phyloP scores from a whole-genome alignment of 345 rosid genomes.

The Gossypium anomalum region DNA sequence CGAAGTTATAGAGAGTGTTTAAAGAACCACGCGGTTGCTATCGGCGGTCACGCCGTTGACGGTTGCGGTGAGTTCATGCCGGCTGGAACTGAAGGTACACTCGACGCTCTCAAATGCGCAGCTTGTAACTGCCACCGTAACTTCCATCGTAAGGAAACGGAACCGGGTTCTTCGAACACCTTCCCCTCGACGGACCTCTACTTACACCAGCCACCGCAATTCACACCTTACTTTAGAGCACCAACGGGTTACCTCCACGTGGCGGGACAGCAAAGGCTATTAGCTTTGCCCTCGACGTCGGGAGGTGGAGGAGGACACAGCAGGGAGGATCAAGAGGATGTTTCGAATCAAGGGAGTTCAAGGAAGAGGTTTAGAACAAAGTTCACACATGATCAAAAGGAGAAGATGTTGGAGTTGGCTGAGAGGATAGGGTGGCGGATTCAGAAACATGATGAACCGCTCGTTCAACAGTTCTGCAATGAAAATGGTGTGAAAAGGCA shows the following conservation, averaged over 20 bases:
- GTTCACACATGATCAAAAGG: conserved; percentile 70
- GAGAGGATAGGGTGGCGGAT: conserved; percentile 78
- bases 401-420: conserved; percentile 61
- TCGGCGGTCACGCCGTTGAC: conserved; percentile 79
- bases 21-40: conserved; percentile 70
- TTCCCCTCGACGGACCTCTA: conserved; percentile 23
- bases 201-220: conserved; percentile 36
- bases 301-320: conserved; percentile 35
- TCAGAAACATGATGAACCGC: conserved; percentile 68
- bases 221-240: conserved; percentile 49
- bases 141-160: conserved; percentile 68
- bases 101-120: conserved; percentile 72
- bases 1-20: conserved; percentile 64
- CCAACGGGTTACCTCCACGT: conserved; percentile 51
- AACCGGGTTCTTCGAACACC: not conserved
- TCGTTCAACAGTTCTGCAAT: conserved; percentile 58
- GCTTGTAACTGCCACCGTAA: conserved; percentile 85
- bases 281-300: conserved; percentile 46
- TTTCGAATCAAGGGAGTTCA: conserved; percentile 36
- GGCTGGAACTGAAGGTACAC: conserved; percentile 70
- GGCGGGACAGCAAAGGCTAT: conserved; percentile 34
- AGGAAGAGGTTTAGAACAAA: conserved; percentile 71
- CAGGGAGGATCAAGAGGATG: conserved; percentile 50
- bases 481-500: conserved; percentile 63
- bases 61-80: conserved; percentile 83